These are phyloP conservation scores for Arachis stenosperma DNA, from an alignment of 306 rosid species.

Conservation along the genomic window DNA sequence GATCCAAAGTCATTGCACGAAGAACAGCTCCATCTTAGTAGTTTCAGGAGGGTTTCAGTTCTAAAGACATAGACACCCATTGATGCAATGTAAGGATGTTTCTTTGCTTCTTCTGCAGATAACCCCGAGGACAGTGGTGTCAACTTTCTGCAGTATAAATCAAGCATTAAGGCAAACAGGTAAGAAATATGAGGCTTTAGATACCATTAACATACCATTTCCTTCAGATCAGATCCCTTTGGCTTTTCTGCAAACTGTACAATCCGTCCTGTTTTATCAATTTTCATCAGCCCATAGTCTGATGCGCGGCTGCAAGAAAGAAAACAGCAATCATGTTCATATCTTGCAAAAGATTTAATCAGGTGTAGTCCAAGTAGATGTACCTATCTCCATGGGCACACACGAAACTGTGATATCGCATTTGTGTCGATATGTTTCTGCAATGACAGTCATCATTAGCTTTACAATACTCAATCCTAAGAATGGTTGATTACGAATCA, in stretches of 20 bases:
- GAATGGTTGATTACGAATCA: background rate
- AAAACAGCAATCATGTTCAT: background rate
- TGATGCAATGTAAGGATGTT: conserved; percentile 84
- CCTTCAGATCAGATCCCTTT: conserved; percentile 80
- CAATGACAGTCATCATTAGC: conserved; percentile 32
- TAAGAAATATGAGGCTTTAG: conserved; percentile 26
- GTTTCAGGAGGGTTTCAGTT: conserved; percentile 79
- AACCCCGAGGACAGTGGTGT: conserved; percentile 82
- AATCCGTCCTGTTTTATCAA: conserved; percentile 68
- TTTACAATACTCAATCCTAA: background rate
- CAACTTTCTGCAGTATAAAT: conserved; percentile 74
- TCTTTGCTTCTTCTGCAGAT: conserved; percentile 66
- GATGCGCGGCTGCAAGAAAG: conserved; percentile 78
- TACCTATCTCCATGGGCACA: conserved; percentile 91
- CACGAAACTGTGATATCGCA: conserved; percentile 98
- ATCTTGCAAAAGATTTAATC: conserved; percentile 20
- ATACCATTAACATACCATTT: conserved; percentile 66
- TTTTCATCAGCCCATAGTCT: conserved; percentile 91
- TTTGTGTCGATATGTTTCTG: conserved; percentile 88
- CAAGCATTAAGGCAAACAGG: conserved; percentile 25
- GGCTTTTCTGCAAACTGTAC: conserved; percentile 92
- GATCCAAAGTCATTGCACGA: conserved; percentile 90
- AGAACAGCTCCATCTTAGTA: conserved; percentile 69
- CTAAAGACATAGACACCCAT: conserved; percentile 94
- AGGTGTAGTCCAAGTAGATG: background rate